A percentile compares a stretch with the other conserved stretches of the same genome.
Conservation (phyloP, 768 basidiomycete species). For the Strobilomyces echinocephalus region DNA sequence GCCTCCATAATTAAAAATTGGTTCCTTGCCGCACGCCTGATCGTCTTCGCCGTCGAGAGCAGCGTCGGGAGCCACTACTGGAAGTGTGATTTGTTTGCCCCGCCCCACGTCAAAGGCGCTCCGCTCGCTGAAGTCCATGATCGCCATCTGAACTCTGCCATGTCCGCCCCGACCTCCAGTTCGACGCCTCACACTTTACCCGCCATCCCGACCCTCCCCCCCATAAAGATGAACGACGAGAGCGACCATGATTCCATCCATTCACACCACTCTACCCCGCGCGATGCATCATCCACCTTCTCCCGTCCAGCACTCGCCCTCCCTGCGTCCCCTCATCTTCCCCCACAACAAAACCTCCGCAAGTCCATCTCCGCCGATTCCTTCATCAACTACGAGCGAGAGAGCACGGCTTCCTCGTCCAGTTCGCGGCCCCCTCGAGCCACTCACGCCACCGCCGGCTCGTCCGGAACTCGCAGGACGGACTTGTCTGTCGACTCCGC, state of each 20-base stretch:
- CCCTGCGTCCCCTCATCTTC: constrained; percentile 20
- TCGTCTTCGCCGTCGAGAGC: constrained; percentile 9
- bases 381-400: constrained; percentile 47
- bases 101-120: constrained; percentile 4
- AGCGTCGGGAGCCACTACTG: not conserved
- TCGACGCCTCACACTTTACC: constrained; percentile 27
- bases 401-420: constrained; percentile 27
- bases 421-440: constrained; percentile 37
- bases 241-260: constrained; percentile 19
- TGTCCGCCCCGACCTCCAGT: constrained; percentile 15
- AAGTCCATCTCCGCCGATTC: constrained; percentile 80
- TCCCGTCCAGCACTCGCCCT: not conserved
- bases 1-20: constrained; percentile 20
- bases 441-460: constrained; percentile 33
- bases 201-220: constrained; percentile 41
- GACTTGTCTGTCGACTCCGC: constrained; percentile 25
- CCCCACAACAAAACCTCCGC: constrained; percentile 41
- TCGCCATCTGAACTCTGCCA: constrained; percentile 15
- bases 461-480: constrained; percentile 30
- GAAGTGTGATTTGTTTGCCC: not conserved
- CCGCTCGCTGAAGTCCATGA: constrained; percentile 11
- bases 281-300: constrained; percentile 41
- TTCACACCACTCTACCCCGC: constrained; percentile 25
- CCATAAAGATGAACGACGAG: constrained; percentile 39
- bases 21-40: not conserved